A percentile compares a stretch with the other conserved stretches of the same genome.
phyloP scores from a whole-genome alignment of 768 basidiomycete species.

The Tulasnella sp. region DNA sequence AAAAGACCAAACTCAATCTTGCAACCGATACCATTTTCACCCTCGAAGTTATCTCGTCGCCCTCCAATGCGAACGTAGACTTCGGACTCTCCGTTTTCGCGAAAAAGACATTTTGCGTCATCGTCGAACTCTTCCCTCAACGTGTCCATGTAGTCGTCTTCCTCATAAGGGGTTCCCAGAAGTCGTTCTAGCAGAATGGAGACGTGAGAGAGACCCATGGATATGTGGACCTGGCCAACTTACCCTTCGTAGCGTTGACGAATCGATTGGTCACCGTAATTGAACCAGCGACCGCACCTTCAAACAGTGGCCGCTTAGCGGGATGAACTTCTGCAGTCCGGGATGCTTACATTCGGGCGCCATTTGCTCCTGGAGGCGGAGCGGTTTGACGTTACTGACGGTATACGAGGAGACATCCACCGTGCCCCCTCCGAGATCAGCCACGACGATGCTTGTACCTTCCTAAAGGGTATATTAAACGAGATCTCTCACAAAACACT shows the following conservation, averaged over 20 bases:
- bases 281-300: conserved; percentile 50
- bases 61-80: neutral
- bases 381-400: conserved; percentile 21
- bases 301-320: conserved; percentile 39
- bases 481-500: neutral
- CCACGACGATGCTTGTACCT: conserved; percentile 38
- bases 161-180: neutral
- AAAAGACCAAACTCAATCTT: neutral
- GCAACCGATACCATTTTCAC: neutral
- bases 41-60: neutral
- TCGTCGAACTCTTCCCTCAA: neutral
- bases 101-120: neutral
- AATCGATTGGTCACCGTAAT: conserved; percentile 47
- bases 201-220: neutral
- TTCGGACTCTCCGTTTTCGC: neutral
- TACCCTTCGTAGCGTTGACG: neutral
- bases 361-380: neutral
- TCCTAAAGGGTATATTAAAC: neutral
- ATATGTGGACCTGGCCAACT: too few species aligned
- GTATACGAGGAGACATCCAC: conserved; percentile 43
- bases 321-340: conserved; percentile 45
- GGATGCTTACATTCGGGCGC: conserved; percentile 13
- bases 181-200: neutral
- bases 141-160: neutral
- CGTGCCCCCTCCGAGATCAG: conserved; percentile 51